Evolutionary conservation across 2,329 filamentous ascomycete species (phyloP), one percentile per base, ranked within the genome.

Genomic region (Seiridium unicorne): DNA sequence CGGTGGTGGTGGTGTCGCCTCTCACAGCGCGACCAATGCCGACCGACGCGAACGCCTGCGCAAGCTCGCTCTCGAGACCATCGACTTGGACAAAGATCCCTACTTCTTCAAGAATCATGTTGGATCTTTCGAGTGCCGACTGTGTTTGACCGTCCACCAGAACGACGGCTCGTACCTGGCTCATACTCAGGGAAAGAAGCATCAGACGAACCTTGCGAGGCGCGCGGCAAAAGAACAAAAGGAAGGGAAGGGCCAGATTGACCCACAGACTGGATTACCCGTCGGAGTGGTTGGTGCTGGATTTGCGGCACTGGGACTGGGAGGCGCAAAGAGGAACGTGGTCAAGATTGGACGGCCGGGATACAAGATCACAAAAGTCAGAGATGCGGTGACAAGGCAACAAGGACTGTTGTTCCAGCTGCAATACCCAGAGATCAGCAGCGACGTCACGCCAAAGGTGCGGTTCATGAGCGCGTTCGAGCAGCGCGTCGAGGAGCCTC

Each of bases 61-160:
- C 76, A 97, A 97, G 81, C 93, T 99, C 73, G 95, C 95, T 61
- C 91, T 99, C 72, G 95, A 99, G 80, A 96, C 93, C 59, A 99
- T 99, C 83, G 94, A 98, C 81, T 91, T 98, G 64, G 95, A 98
- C 79, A 98, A 97, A 80, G 95, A 99, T 79, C 95, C 95, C 0
- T 99, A 98, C 85, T 97, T 98, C 83, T 99, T 99, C 89, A 96
- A 96, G 77, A 99, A 99, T 82, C 94, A 99, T 77, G 92, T 98
- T 70, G 95, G 95, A 72, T 95, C 90, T 72, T 99, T 97, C 78
- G 95, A 99, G 78, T 99, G 95, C 76, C 91, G 95, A 36, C 89
- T 99, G 46, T 99, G 95, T 73, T 82, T 99, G 34, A 99, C 95
- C 0, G 94, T 98, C 4, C 95, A 99, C 83, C 95, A 99, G 73